Evolutionary conservation across 2,329 filamentous ascomycete genomes (phyloP), one percentile per base, ranked within the genome.

Genomic region (Didymella segeticola): DNA sequence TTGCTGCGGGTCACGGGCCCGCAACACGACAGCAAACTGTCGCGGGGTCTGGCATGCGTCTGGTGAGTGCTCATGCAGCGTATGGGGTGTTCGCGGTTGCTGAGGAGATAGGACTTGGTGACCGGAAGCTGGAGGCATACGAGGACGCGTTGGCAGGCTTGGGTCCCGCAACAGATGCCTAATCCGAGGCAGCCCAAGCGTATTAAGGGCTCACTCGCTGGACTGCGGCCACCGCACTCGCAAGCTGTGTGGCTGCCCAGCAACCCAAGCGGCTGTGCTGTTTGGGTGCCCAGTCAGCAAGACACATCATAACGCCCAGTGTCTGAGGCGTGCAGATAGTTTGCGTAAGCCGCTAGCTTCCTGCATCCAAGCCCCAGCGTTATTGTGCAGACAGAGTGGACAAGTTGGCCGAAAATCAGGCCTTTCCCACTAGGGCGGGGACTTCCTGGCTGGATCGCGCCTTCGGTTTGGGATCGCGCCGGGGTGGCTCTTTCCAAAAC

Each of bases 81-180:
- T 39, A 53, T 48, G 38, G 43, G 50, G 45, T 43, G 33, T 22
- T 45, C 25, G 29, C 39, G 39, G 51, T 54, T 54, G 51, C 51
- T 54, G 29, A 46, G 45, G 51, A 49, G 45, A 54, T 49, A 29
- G 20, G 6, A 36, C 34, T 34, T 27, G 45, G 46, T 49, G 51
- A 36, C 39, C 51, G 45, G 45, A 46, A 43, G 45, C 34, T 46
- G 39, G 19, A 41, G 19, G 34, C n/a, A 45, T 54, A 46, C 41
- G 41, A 46, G 45, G 51, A 54, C 46, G 45, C 46, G 45, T 54
- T 54, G 51, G 51, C 51, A 49, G 51, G 51, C 51, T 54, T 49
- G 51, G 51, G 51, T 26, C 26, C 19, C 45, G 50, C 43, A 53
- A 38, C 22, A 39, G 23, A 17, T 19, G 45, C 45, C 45, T 49